A percentile compares a stretch with the other conserved stretches of the same genome.
Conservation (phyloP, 2,329 filamentous ascomycete species). For the Diplodia sapinea region DNA sequence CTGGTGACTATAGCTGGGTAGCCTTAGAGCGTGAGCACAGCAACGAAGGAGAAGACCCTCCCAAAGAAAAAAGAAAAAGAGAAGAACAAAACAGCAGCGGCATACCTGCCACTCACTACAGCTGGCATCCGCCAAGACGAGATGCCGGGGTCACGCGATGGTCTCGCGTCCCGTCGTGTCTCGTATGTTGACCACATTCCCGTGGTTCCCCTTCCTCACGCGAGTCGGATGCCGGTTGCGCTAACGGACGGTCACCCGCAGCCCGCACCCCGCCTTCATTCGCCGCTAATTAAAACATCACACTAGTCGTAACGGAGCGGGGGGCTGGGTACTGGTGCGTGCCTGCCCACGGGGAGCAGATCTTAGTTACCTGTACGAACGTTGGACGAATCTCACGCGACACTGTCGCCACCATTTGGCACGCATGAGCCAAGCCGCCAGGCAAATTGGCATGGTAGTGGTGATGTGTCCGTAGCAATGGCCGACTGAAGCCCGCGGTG, state of each 20-base stretch:
- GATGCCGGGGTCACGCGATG: not conserved
- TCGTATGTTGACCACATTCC: not conserved
- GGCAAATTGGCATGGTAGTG: not conserved
- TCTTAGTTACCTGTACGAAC: too few relatives aligned
- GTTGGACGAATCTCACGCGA: slow-evolving; percentile 17
- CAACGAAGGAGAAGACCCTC: not conserved
- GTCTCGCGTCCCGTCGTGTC: not conserved
- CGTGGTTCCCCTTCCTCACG: not conserved
- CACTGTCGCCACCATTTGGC: slow-evolving; percentile 13
- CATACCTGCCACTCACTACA: not conserved
- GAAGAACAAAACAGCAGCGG: not conserved
- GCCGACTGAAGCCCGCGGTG: not conserved
- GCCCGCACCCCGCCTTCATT: not conserved
- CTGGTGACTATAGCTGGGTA: not conserved
- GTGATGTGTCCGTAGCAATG: not conserved
- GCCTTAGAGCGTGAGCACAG: not conserved
- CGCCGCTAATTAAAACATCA: not conserved
- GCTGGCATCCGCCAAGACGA: not conserved
- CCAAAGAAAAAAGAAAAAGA: not conserved
- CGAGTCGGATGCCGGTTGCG: not conserved
- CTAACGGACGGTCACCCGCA: not conserved
- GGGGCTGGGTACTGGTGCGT: not conserved
- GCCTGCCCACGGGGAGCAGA: not conserved
- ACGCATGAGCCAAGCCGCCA: not conserved
- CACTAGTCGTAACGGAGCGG: not conserved